Evolutionary conservation across 495 filamentous ascomycete species (phyloP).

Genomic region (Hypoxylon intermedium): DNA sequence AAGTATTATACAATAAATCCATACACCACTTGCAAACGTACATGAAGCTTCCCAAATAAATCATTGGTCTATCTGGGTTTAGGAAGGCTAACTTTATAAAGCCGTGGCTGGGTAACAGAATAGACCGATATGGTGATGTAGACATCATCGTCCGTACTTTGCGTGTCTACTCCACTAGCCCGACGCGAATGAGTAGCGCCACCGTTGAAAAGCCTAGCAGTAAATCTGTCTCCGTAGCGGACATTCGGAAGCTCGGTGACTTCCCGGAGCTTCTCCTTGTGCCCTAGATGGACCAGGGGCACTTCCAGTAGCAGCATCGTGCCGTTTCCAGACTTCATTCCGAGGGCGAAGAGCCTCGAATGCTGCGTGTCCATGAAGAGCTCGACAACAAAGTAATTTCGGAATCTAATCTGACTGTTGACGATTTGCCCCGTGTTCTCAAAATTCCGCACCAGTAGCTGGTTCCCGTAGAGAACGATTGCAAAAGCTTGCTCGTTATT

Average conservation of each 20-base stretch:
- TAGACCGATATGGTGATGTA: constrained; percentile 15
- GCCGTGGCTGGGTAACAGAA: neutral
- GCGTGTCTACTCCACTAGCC: neutral
- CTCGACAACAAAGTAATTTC: constrained; percentile 41
- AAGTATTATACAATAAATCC: too few relatives aligned
- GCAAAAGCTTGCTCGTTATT: constrained; percentile 33
- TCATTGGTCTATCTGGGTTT: neutral
- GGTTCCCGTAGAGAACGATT: constrained; percentile 40
- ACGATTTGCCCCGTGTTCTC: neutral
- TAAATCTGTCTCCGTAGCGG: constrained; percentile 34
- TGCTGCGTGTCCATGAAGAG: constrained; percentile 37
- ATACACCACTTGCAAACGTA: too few relatives aligned
- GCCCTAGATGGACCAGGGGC: constrained; percentile 14
- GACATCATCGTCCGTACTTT: neutral
- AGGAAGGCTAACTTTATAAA: constrained; percentile 18
- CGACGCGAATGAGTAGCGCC: neutral
- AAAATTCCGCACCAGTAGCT: constrained; percentile 39
- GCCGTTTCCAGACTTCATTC: constrained; percentile 27
- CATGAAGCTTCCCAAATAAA: too few relatives aligned
- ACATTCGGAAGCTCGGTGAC: constrained; percentile 36
- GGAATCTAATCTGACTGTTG: constrained; percentile 32
- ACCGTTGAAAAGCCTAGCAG: constrained; percentile 16
- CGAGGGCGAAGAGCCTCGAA: constrained; percentile 41
- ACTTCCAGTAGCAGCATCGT: constrained; percentile 42
- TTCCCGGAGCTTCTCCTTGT: constrained; percentile 26